A percentile compares a stretch with the other conserved stretches of the same genome.
Conservation (phyloP, 129 eudicot species). For the Artemisia argyi region DNA sequence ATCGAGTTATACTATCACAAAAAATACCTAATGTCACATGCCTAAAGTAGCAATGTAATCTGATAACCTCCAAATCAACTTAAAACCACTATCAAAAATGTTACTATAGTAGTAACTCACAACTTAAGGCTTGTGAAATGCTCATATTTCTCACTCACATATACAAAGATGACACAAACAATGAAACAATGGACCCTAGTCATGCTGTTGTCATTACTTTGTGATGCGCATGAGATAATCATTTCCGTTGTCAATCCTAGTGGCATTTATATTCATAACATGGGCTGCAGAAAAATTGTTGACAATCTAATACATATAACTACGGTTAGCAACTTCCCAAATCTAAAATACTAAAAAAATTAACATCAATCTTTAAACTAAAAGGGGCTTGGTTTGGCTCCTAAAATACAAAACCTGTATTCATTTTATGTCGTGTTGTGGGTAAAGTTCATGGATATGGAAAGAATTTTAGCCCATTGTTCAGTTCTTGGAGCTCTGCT, state of each 20-base stretch:
- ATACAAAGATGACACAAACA: background rate
- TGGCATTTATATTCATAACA: background rate
- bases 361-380: no score
- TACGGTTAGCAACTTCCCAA: background rate
- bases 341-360: background rate
- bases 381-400: background rate
- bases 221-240: background rate
- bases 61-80: no score
- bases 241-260: background rate
- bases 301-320: background rate
- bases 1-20: no score
- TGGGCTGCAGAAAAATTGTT: background rate
- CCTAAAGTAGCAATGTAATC: no score
- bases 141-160: no score
- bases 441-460: slow-evolving; percentile 54
- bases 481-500: slow-evolving; percentile 60
- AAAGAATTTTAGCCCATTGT: slow-evolving; percentile 60
- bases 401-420: background rate
- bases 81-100: no score
- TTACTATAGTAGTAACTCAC: no score
- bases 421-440: slow-evolving; percentile 1
- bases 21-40: no score
- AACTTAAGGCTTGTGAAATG: no score
- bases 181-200: background rate
- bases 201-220: background rate